Percentiles rank a stretch among this genome's conserved stretches.
These are phyloP conservation scores for Begonia masoniana DNA, from an alignment of 306 rosid species.

Conservation along the genomic window DNA sequence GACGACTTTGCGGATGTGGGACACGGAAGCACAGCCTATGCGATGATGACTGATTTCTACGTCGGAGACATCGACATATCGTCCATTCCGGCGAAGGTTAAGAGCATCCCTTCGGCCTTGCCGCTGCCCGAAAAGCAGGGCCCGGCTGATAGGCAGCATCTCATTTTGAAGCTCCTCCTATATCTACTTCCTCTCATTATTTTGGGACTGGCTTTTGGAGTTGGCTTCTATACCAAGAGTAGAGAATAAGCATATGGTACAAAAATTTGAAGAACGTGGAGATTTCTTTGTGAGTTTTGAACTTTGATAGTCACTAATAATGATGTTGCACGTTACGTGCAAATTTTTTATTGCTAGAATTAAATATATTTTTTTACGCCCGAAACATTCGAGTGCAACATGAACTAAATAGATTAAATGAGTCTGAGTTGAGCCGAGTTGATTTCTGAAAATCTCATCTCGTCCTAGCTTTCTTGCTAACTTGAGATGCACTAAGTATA, in stretches of 20 bases:
- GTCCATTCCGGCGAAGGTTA: constrained; percentile 33
- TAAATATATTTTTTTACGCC: no score
- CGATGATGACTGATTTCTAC: constrained; percentile 80
- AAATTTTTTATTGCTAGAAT: no score
- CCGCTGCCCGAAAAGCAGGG: constrained; percentile 31
- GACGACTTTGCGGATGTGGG: constrained; percentile 77
- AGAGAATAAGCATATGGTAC: constrained; percentile 14
- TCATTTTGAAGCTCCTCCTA: constrained; percentile 63
- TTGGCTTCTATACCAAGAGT: constrained; percentile 59
- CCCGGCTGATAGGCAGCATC: constrained; percentile 59
- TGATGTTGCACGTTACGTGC: neutral
- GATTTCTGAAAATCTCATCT: no score
- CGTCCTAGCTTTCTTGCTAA: no score
- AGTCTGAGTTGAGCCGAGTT: no score
- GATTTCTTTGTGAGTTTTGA: no score
- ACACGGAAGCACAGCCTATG: constrained; percentile 63
- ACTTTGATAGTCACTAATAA: neutral
- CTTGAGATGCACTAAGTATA: no score
- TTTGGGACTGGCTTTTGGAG: constrained; percentile 60
- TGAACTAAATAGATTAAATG: no score
- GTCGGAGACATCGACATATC: constrained; percentile 70
- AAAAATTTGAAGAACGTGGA: neutral
- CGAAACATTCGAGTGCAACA: no score
- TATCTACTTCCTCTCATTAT: constrained; percentile 64
- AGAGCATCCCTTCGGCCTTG: constrained; percentile 67